phyloP scores from a whole-genome alignment of 345 rosid species.

The Eucalyptus microcorys region DNA sequence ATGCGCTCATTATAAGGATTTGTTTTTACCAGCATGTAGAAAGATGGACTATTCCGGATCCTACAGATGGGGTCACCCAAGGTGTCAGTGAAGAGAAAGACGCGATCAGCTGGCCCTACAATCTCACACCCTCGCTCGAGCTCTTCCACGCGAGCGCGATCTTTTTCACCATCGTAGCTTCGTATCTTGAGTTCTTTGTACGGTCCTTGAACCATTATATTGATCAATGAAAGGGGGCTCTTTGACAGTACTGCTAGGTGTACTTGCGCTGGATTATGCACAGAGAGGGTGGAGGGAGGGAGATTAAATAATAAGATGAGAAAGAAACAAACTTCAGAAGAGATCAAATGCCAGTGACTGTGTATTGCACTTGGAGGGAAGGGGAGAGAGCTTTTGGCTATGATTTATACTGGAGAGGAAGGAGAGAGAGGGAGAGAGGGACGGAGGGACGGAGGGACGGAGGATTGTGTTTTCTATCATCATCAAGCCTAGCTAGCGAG shows the following conservation, averaged over 20 bases:
- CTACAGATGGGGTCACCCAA: slow-evolving; percentile 88
- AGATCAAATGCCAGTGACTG: not conserved
- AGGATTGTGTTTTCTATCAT: not conserved
- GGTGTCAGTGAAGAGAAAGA: slow-evolving; percentile 53
- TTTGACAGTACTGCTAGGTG: not conserved
- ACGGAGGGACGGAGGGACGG: not conserved
- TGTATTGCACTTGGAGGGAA: not conserved
- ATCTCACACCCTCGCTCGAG: slow-evolving; percentile 59
- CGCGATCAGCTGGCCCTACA: slow-evolving; percentile 45
- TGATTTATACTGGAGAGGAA: not conserved
- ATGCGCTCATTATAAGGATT: not conserved
- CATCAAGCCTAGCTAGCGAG: not conserved
- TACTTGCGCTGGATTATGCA: not conserved
- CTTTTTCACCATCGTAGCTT: slow-evolving; percentile 41
- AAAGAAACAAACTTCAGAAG: not conserved
- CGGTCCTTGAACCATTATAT: not conserved
- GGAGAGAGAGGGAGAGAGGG: not conserved
- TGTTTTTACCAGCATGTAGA: slow-evolving; percentile 58
- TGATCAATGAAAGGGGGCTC: not conserved
- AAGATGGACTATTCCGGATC: slow-evolving; percentile 58
- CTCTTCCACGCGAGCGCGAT: slow-evolving; percentile 35
- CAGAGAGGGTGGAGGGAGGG: not conserved
- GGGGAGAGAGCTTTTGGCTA: not conserved
- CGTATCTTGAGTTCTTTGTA: slow-evolving; percentile 20
- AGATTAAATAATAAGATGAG: not conserved